Evolutionary conservation across 169 alveolate species (phyloP), one percentile per base, ranked within the genome.

Genomic region (Perkinsus olseni): DNA sequence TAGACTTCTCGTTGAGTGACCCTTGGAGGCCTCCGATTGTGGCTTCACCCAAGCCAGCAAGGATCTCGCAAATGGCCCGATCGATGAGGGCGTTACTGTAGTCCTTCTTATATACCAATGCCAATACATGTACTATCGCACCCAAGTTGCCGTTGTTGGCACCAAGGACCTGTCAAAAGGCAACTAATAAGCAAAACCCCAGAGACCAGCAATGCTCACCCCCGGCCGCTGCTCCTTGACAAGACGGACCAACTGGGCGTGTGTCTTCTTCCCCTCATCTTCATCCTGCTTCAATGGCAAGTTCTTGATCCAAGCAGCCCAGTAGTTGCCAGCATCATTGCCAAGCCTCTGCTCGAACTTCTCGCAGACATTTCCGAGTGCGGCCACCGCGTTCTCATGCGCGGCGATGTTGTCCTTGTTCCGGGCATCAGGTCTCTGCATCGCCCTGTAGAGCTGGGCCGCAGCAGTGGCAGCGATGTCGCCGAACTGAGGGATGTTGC

Each of bases 371-470:
- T 96, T 97, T 20, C 97, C 97, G 39, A 96, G 94, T 0, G 97
- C 97, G 36, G 97, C 97, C 36, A 96, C 97, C 24, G 97, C 97
- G 93, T 96, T 96, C 93, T 96, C 97, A 28, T 95, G 96, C 28
- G 97, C 97, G 8, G 96, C 94, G 62, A 95, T 95, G 38, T 94
- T 95, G 28, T 96, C 96, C 40, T 94, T 95, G 8, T 4, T 28
- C 13, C 82, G 82, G 31, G 82, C 82, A 28, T 62, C 82, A 8
- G 82, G 82, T 62, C 82, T 62, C 82, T 62, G 82, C 82, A 62
- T 62, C 10, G 82, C 82, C 82, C 82, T 13, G 34, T 62, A 62
- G 4, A 62, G 31, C 31, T 62, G 82, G 28, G 82, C 82, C 13
- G 82, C 82, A 24, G 82, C 82, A 3, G 82, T 62, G 31, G 28